Percentiles rank a stretch among this genome's conserved stretches.
These are phyloP conservation scores for Trametes meyenii DNA, from an alignment of 768 basidiomycete genomes.

Conservation along the genomic window DNA sequence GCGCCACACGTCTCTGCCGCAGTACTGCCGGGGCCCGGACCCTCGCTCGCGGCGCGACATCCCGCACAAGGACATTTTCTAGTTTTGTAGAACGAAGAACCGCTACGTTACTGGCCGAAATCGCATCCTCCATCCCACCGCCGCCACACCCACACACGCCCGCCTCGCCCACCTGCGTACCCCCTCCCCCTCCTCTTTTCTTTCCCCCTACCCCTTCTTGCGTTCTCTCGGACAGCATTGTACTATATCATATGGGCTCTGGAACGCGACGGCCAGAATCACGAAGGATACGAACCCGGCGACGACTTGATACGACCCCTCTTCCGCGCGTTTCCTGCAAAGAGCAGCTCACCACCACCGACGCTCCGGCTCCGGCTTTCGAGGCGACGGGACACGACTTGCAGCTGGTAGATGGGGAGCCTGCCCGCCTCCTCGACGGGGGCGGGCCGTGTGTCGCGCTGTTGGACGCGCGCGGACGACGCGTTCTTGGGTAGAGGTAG, in stretches of 20 bases:
- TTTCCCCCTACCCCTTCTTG: neutral
- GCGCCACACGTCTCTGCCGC: conserved; percentile 8
- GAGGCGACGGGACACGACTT: conserved; percentile 13
- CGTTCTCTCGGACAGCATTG: conserved; percentile 8
- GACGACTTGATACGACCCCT: conserved; percentile 18
- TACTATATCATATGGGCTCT: conserved; percentile 24
- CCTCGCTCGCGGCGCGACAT: conserved; percentile 1
- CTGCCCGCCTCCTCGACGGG: conserved; percentile 13
- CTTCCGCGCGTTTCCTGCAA: conserved; percentile 3
- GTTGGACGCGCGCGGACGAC: neutral
- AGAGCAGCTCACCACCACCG: conserved; percentile 10
- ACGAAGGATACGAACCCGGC: conserved; percentile 24
- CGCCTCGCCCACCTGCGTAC: neutral
- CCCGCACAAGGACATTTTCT: conserved; percentile 12
- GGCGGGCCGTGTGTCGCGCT: conserved; percentile 15
- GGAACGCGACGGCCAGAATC: conserved; percentile 26
- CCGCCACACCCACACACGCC: neutral
- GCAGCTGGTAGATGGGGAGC: conserved; percentile 1
- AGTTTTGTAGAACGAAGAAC: conserved; percentile 25
- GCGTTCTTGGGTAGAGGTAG: neutral
- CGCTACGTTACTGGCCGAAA: conserved; percentile 25
- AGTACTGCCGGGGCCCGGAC: neutral
- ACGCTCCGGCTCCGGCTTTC: neutral
- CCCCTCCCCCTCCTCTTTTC: neutral
- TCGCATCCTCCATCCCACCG: conserved; percentile 19